Evolutionary conservation across 768 basidiomycete species (phyloP).

Genomic region (Lactarius evosmus): DNA sequence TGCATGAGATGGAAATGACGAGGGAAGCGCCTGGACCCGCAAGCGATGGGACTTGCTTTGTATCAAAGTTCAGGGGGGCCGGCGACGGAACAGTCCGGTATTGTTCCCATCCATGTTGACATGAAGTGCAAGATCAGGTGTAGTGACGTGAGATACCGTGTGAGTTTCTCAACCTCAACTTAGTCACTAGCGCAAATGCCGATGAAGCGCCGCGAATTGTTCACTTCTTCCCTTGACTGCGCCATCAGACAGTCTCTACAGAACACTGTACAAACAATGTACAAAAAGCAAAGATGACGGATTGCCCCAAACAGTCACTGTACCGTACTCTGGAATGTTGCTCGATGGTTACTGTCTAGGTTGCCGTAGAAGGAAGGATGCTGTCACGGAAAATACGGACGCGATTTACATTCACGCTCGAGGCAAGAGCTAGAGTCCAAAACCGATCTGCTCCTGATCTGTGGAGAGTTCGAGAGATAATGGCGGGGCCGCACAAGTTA

Average conservation of each 20-base stretch:
- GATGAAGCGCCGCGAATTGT: background rate
- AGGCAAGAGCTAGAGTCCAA: constrained; percentile 60
- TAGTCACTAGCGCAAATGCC: background rate
- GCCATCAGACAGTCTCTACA: background rate
- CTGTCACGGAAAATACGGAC: constrained; percentile 86
- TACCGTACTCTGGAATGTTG: background rate
- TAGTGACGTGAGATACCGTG: background rate
- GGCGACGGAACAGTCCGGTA: background rate
- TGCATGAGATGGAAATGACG: background rate
- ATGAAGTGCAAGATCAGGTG: too few species aligned
- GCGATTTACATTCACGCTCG: constrained; percentile 73
- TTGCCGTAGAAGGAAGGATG: constrained; percentile 87
- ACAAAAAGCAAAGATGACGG: background rate
- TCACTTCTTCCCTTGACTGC: background rate
- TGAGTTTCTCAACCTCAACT: background rate
- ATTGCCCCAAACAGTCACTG: background rate
- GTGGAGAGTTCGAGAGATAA: constrained; percentile 93
- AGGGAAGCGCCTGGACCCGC: background rate
- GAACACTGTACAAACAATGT: background rate
- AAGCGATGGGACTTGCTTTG: background rate
- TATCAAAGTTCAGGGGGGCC: background rate
- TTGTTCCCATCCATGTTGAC: background rate
- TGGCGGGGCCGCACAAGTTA: constrained; percentile 93
- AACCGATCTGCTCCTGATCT: constrained; percentile 84
- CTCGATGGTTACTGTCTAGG: constrained; percentile 38